Conservation (phyloP, 1,284 basidiomycete species). For the Leccinum pachyderme region DNA sequence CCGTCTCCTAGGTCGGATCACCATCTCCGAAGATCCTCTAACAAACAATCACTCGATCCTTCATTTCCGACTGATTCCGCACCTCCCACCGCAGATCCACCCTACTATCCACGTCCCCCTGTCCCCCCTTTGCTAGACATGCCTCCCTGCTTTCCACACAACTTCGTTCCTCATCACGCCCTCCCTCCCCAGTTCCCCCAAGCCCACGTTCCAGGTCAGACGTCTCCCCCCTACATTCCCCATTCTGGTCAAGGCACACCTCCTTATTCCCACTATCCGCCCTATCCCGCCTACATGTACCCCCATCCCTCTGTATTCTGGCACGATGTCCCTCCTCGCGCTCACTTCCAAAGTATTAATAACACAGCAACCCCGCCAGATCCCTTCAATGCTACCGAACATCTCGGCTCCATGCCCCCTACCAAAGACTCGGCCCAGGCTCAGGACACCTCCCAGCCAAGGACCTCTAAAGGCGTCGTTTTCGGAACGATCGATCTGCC, state of each 20-base stretch:
- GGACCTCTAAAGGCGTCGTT: conserved; percentile 29
- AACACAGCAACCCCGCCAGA: conserved; percentile 14
- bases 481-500: conserved; percentile 51
- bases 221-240: conserved; percentile 28
- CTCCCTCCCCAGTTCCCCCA: conserved; percentile 26
- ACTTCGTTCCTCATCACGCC: conserved; percentile 21
- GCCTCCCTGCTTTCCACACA: conserved; percentile 19
- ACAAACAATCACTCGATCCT: conserved; percentile 16
- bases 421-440: conserved; percentile 1
- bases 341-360: conserved; percentile 17
- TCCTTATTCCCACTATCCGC: conserved; percentile 33
- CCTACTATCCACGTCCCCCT: conserved; percentile 16
- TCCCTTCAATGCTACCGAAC: conserved; percentile 16
- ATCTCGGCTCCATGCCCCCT: conserved; percentile 18
- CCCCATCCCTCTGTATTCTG: conserved; percentile 26
- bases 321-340: conserved; percentile 17
- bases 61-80: conserved; percentile 18
- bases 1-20: conserved; percentile 29
- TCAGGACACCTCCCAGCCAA: conserved; percentile 11
- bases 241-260: conserved; percentile 31
- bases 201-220: conserved; percentile 25
- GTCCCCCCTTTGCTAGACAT: conserved; percentile 26
- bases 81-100: conserved; percentile 15
- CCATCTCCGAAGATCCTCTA: conserved; percentile 13
- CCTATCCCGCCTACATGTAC: conserved; percentile 35